A percentile compares a stretch with the other conserved stretches of the same genome.
Conservation (phyloP, 208 protist species). For the Leptomonas pyrrhocoris region DNA sequence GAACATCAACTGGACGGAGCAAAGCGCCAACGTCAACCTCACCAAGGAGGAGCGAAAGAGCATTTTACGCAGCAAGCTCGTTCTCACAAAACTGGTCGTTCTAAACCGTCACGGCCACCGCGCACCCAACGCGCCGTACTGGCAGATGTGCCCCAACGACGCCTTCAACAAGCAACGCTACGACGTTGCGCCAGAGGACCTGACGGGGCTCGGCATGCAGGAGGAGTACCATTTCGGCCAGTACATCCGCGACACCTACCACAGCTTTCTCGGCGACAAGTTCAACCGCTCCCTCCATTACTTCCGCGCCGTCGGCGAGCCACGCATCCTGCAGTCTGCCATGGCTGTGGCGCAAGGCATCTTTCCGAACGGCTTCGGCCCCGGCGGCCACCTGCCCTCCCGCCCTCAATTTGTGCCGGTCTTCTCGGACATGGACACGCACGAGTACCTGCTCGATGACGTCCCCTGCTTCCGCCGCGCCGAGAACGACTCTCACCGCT, state of each 20-base stretch:
- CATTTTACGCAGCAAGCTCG: slow-evolving; percentile 48
- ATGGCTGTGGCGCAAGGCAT: slow-evolving; percentile 76
- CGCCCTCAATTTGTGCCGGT: slow-evolving; percentile 84
- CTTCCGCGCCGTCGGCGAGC: slow-evolving; percentile 85
- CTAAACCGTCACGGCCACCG: slow-evolving; percentile 85
- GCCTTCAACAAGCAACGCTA: slow-evolving; percentile 51
- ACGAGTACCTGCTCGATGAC: slow-evolving; percentile 87
- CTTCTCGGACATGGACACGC: slow-evolving; percentile 87
- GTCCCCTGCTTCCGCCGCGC: slow-evolving; percentile 85
- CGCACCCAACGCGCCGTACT: slow-evolving; percentile 79
- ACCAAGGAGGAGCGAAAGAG: slow-evolving; percentile 41
- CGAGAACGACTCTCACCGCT: slow-evolving; percentile 68
- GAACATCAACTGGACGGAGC: slow-evolving; percentile 66
- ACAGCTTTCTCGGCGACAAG: slow-evolving; percentile 60
- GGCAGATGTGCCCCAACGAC: slow-evolving; percentile 74
- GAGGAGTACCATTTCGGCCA: slow-evolving; percentile 79
- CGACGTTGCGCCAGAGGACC: slow-evolving; percentile 69
- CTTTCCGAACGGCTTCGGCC: slow-evolving; percentile 83
- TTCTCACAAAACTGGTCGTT: slow-evolving; percentile 75
- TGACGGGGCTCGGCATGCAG: slow-evolving; percentile 77
- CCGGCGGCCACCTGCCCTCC: slow-evolving; percentile 64
- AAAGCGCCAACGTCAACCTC: slow-evolving; percentile 32
- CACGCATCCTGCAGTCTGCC: slow-evolving; percentile 82
- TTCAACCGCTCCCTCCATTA: slow-evolving; percentile 83
- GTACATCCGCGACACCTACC: slow-evolving; percentile 63